Evolutionary conservation across 2,329 filamentous ascomycete species (phyloP), one percentile per base, ranked within the genome.

Genomic region (Cryphonectria naterciae): DNA sequence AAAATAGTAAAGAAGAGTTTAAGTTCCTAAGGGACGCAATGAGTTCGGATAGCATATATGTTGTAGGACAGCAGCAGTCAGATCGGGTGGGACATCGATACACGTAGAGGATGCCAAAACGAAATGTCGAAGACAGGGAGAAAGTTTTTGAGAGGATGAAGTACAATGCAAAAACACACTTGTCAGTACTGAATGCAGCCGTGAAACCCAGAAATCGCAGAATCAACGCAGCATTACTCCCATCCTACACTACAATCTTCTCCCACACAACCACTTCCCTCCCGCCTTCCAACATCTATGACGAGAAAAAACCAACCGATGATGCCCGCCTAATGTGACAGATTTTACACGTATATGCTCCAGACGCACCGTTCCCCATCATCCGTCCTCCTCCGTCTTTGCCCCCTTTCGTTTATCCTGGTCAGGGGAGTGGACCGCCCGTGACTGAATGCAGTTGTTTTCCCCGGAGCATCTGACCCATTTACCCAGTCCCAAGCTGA

Each of bases 261-360:
- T 22, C 43, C 43, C 46, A n/a, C 46, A 49, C 77, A 78, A 78
- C 78, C 78, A 25, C 41, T 32, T 25, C 43, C 49, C 41, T n/a
- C 41, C 62, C 28, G n/a, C 35, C 32, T 58, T 25, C 66, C 37
- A 79, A 79, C 79, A 74, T 85, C 83, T 86, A 85, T 85, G 79
- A 83, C 81, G 80, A 83, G 80, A 76, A 52, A 71, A 77, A 74
- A 68, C 71, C 71, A 72, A 39, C 52, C 61, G n/a, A 46, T 65
- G 80, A 80, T 78, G 77, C 76, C 78, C 78, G 78, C 80, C 78
- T 80, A 80, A 82, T 83, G 80, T 80, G 79, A 84, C 80, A 85
- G 39, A 85, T 83, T 85, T 81, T 86, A 86, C 85, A 85, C 81
- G 80, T 81, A 80, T 80, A 77, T 79, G 75, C 74, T 77, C 74